Evolutionary conservation across 345 rosid genomes (phyloP).

Genomic region (Salix viminalis): DNA sequence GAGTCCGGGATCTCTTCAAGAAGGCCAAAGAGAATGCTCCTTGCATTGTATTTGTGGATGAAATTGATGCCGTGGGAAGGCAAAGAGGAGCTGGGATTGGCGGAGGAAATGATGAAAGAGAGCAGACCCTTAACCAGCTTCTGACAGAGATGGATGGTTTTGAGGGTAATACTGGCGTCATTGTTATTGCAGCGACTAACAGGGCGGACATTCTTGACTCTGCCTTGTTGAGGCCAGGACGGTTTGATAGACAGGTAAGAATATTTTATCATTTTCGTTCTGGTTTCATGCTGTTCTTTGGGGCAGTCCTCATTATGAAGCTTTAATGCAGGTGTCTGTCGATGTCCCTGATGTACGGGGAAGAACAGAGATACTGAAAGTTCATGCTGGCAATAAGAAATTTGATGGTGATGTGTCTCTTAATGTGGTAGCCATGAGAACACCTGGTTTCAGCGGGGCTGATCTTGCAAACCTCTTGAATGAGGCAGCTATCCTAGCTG

Average conservation of each 20-base stretch:
- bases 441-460: constrained; percentile 97
- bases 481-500: constrained; percentile 95
- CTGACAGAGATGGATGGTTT: constrained; percentile 98
- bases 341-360: constrained; percentile 93
- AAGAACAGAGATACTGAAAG: constrained; percentile 87
- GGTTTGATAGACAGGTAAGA: constrained; percentile 90
- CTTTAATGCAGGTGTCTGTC: constrained; percentile 62
- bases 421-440: constrained; percentile 91
- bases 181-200: constrained; percentile 91
- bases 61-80: constrained; percentile 97
- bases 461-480: constrained; percentile 96
- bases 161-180: constrained; percentile 92
- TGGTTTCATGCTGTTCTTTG: not conserved
- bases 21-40: constrained; percentile 95
- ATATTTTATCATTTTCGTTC: not conserved
- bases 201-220: constrained; percentile 92
- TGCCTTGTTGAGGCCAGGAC: constrained; percentile 87
- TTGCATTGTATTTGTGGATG: constrained; percentile 96
- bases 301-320: constrained; percentile 14
- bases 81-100: constrained; percentile 95
- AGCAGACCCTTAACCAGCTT: constrained; percentile 95
- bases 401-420: constrained; percentile 83
- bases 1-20: constrained; percentile 93
- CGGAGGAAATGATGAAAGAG: constrained; percentile 98
- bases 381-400: constrained; percentile 84